Percentiles rank a stretch among this genome's conserved stretches.
Conservation (phyloP, 108 stramenopile genomes). For the Epithemia pelagica region DNA sequence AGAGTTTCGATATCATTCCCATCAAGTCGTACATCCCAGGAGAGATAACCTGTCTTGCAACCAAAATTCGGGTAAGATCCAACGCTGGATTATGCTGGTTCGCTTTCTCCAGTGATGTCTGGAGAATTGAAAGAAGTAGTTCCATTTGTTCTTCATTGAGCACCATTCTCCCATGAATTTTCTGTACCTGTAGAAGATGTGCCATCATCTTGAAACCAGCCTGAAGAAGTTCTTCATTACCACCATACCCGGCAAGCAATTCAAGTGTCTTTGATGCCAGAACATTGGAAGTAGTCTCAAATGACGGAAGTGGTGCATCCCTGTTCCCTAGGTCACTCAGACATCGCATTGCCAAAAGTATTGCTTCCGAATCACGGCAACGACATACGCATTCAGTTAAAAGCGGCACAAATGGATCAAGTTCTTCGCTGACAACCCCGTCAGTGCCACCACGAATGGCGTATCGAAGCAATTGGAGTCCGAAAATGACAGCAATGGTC, state of each 20-base stretch:
- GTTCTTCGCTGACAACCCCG: conserved; percentile 41
- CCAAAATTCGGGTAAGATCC: conserved; percentile 61
- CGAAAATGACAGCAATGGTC: conserved; percentile 76
- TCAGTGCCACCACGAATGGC: conserved; percentile 35
- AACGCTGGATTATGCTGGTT: conserved; percentile 80
- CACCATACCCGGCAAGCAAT: conserved; percentile 51
- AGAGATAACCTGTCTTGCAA: conserved; percentile 54
- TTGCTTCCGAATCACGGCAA: conserved; percentile 64
- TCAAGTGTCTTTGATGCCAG: conserved; percentile 65
- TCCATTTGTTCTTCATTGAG: conserved; percentile 73
- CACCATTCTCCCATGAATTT: conserved; percentile 19
- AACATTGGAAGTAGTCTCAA: conserved; percentile 44
- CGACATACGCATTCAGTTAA: conserved; percentile 67
- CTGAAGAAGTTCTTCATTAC: conserved; percentile 81
- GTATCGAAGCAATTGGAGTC: conserved; percentile 72
- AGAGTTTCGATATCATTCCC: conserved; percentile 66
- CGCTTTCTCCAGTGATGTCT: conserved; percentile 50
- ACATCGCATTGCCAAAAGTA: conserved; percentile 76
- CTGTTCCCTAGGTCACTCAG: conserved; percentile 53
- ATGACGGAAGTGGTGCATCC: conserved; percentile 68
- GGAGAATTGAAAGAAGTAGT: conserved; percentile 58
- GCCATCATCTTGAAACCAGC: conserved; percentile 84
- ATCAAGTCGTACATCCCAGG: conserved; percentile 85
- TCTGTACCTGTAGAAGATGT: conserved; percentile 39
- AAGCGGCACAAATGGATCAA: conserved; percentile 80